These are phyloP conservation scores for Pulveroboletus sp. DNA, from an alignment of 768 basidiomycete genomes.

Conservation along the genomic window DNA sequence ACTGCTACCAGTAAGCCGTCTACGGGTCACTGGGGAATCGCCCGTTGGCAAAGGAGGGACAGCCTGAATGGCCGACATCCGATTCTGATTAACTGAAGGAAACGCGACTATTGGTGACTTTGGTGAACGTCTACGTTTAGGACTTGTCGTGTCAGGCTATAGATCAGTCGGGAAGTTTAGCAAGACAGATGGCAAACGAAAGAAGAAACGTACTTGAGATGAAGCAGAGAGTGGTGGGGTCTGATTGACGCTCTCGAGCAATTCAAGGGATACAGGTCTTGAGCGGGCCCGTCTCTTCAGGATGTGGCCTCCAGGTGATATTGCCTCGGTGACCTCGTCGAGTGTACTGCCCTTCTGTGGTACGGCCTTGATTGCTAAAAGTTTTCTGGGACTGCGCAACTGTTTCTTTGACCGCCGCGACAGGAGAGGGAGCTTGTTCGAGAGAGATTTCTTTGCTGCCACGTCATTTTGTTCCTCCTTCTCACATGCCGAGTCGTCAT, in stretches of 20 bases:
- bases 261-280: slow-evolving; percentile 63
- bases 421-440: slow-evolving; percentile 18
- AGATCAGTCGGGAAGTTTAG: background rate
- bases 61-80: slow-evolving; percentile 32
- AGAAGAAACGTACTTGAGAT: slow-evolving; percentile 18
- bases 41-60: slow-evolving; percentile 46
- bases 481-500: slow-evolving; percentile 52
- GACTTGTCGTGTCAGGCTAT: slow-evolving; percentile 17
- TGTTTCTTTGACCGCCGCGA: slow-evolving; percentile 28
- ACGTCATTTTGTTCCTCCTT: slow-evolving; percentile 37
- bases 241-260: slow-evolving; percentile 48
- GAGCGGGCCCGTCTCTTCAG: slow-evolving; percentile 71
- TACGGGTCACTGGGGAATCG: slow-evolving; percentile 52
- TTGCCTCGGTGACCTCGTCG: slow-evolving; percentile 60
- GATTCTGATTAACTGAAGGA: slow-evolving; percentile 38
- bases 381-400: slow-evolving; percentile 28
- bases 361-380: slow-evolving; percentile 16
- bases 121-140: slow-evolving; percentile 5
- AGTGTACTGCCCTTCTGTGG: slow-evolving; percentile 40
- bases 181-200: background rate
- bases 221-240: slow-evolving; percentile 39
- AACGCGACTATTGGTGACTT: slow-evolving; percentile 27
- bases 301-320: slow-evolving; percentile 75
- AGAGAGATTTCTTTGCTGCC: slow-evolving; percentile 32
- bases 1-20: slow-evolving; percentile 42